Base-by-base conservation (phyloP, 2,329 filamentous ascomycete species). In the Elsinoe ampelina region DNA sequence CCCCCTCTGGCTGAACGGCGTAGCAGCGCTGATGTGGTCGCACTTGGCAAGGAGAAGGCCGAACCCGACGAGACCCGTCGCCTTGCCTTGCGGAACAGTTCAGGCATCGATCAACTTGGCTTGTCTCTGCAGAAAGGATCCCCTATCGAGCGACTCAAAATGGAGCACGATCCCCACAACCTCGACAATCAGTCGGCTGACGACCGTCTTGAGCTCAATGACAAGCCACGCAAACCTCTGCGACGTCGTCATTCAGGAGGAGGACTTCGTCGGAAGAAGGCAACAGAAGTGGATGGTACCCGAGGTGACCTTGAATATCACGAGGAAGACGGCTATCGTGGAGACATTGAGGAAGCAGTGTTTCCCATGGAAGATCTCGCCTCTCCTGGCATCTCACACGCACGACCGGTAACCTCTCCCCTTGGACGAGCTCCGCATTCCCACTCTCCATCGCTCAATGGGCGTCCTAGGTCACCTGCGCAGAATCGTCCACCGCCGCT, bases 251-350 rank as follows among this genome's bases (percentile, higher is more conserved):
- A 95, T 70, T 96, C 90, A 5, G 91, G 90, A 50, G 89, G 89
- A 61, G 90, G 89, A 4, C 78, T 96, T 22, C 83, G 87, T 58
- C 85, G 87, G 22, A 56, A 56, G 65, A 86, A 88, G 20, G 70
- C 73, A 7, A 75, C 80, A 57, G 87, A 89, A 61, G 85, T 95
- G 5, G 77, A 80, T 47, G 71, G 66, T 20, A 77, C 81, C 8
- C 78, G 86, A 54, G 86, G 89, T n/a, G 80, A 87, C 61, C 77
- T 96, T n/a, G 85, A 95, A 68, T 95, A 91, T 63, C 91, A 87
- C 64, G 90, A 95, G 65, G 88, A 95, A 63, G 89, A 92, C 26
- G 89, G 91, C 19, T 92, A 95, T 65, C 83, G 84, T 41, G 87
- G 83, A 1, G 90, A 92, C 70, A 83, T 83, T 62, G 86, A 85